phyloP scores from a whole-genome alignment of 495 filamentous ascomycete genomes.

The Neurospora tetrasperma region DNA sequence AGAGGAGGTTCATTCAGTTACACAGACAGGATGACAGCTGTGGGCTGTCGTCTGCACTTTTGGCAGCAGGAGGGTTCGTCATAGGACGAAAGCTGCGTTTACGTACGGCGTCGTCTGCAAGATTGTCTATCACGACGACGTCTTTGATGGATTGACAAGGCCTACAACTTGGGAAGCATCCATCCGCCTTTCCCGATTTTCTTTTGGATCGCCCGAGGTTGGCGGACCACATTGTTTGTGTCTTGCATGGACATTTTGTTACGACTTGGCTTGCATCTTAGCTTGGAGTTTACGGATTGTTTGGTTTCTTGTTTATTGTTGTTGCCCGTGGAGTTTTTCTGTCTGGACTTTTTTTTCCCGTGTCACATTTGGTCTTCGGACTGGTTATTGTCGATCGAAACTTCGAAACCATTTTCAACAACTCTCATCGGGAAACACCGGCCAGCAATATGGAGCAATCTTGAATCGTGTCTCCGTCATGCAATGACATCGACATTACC shows the following conservation, averaged over 20 bases:
- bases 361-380: no score
- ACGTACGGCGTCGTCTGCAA: neutral
- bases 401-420: neutral
- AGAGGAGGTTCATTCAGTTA: no score
- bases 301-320: neutral
- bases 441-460: neutral
- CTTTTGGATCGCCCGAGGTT: neutral
- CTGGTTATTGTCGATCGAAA: no score
- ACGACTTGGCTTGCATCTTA: constrained; percentile 6
- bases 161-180: neutral
- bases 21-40: no score
- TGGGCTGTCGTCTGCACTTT: neutral
- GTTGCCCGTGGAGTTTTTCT: neutral
- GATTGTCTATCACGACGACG: neutral
- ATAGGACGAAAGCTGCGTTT: no score
- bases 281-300: constrained; percentile 11
- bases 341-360: neutral
- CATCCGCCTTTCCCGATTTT: neutral
- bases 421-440: neutral
- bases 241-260: neutral
- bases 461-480: neutral
- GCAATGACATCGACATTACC: neutral
- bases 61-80: neutral
- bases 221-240: neutral
- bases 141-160: neutral